Evolutionary conservation across 2,329 filamentous ascomycete species (phyloP), one percentile per base, ranked within the genome.

Genomic region (Curvularia spicifera): DNA sequence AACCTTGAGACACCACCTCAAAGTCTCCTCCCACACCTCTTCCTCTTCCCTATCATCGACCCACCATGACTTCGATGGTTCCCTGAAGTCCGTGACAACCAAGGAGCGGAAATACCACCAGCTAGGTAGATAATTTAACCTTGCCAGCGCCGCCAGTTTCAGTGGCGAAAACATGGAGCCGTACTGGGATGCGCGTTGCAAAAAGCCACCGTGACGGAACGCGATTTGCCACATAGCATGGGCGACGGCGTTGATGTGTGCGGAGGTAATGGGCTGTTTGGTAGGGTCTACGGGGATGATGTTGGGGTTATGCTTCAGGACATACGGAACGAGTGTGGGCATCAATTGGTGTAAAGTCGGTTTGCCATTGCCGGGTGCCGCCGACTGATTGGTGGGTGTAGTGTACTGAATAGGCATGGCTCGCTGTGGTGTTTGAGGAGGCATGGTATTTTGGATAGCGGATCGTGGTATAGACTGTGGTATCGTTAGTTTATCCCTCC

Each of bases 81-180:
- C 22, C 24, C 0, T 3, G 1, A 15, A 3, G 26, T 20, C 5
- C 6, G 2, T 6, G 8, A 29, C 7, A 3, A 33, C 47, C 12
- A 29, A 20, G 1, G 55, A 51, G 4, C 60, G 45, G 0, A 71
- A 29, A 24, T 62, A 64, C 67, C 67, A 72, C 68, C 68, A 70
- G 2, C 60, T 64, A 0, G 68, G 64, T 29, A 71, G 12, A n/a
- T 61, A 61, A 1, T 66, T 66, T n/a, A 68, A 42, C 8, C 46
- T 59, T 0, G 67, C 67, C 7, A 72, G 51, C 4, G 62, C 60
- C 0, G 63, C 55, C 0, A 72, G 50, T 15, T 66, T 67, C 13
- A 60, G 15, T 0, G 55, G 45, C 0, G 55, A 33, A 24, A 58
- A 61, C 48, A 66, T 58, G 35, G 64, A 47, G 26, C 48, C 33